These are phyloP conservation scores for Periglandula ipomoeae DNA, from an alignment of 2,329 filamentous ascomycete species.

Conservation along the genomic window DNA sequence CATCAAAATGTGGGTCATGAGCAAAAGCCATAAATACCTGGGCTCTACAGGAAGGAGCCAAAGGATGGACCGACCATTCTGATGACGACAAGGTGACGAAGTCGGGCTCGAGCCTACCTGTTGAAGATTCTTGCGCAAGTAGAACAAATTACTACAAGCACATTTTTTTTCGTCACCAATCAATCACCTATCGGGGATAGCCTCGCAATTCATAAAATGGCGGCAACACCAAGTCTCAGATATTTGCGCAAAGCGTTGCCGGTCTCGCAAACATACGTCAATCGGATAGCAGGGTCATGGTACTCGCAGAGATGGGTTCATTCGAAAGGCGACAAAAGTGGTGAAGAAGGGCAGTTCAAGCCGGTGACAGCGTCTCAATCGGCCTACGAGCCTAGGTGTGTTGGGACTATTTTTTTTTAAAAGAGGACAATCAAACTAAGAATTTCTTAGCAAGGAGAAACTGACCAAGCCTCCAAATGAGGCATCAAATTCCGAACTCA, in stretches of 20 bases:
- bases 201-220: background rate
- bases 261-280: background rate
- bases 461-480: constrained; percentile 2
- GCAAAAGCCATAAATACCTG: background rate
- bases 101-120: background rate
- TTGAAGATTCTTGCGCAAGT: background rate
- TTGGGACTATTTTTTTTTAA: background rate
- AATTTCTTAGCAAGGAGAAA: background rate
- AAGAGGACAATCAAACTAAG: background rate
- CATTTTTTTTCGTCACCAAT: too few relatives aligned
- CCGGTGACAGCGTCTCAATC: constrained; percentile 2
- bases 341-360: constrained; percentile 1
- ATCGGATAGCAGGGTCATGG: background rate
- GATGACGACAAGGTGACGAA: constrained; percentile 1
- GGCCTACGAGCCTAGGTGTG: constrained; percentile 1
- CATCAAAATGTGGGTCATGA: constrained; percentile 2
- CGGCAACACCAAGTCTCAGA: background rate
- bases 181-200: too few relatives aligned
- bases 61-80: background rate
- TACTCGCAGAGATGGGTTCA: background rate
- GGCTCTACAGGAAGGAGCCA: background rate
- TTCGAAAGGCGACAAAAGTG: background rate
- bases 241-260: background rate
- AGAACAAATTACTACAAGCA: too few relatives aligned
- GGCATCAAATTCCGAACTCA: background rate